These are phyloP conservation scores for Scleroderma citrinum DNA, from an alignment of 768 basidiomycete genomes.

Conservation along the genomic window DNA sequence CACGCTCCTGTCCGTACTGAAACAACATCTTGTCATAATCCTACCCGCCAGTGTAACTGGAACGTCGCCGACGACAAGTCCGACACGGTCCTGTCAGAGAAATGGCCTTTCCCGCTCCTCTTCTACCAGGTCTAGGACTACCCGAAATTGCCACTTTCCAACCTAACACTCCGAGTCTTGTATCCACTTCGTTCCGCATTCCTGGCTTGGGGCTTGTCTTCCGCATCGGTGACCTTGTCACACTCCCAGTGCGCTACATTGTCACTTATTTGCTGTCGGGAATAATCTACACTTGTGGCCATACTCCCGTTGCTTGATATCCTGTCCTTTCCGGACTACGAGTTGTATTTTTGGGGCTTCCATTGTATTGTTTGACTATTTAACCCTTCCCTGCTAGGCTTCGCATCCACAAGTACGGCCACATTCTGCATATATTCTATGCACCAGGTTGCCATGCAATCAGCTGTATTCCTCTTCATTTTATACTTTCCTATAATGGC, in stretches of 20 bases:
- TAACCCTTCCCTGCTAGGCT: background rate
- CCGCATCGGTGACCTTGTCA: slow-evolving; percentile 26
- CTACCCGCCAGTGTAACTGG: slow-evolving; percentile 19
- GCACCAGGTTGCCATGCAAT: too few species aligned
- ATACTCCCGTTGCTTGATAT: background rate
- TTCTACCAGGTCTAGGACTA: slow-evolving; percentile 31
- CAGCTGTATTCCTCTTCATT: too few species aligned
- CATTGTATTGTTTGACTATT: background rate
- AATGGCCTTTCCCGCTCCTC: slow-evolving; percentile 17
- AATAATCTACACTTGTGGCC: slow-evolving; percentile 15
- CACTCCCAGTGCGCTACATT: slow-evolving; percentile 22
- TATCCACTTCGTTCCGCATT: slow-evolving; percentile 14
- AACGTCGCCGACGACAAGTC: slow-evolving; percentile 8
- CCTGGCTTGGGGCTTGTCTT: slow-evolving; percentile 24
- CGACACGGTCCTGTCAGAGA: slow-evolving; percentile 20
- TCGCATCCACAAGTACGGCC: slow-evolving; percentile 2
- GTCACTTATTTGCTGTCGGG: slow-evolving; percentile 20
- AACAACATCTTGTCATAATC: slow-evolving; percentile 17
- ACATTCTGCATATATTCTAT: too few species aligned
- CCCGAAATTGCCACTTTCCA: slow-evolving; percentile 30
- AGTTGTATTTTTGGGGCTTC: background rate
- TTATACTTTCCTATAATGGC: too few species aligned
- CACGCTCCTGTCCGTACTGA: slow-evolving; percentile 10
- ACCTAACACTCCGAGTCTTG: slow-evolving; percentile 9
- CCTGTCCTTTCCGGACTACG: background rate